A percentile compares a stretch with the other conserved stretches of the same genome.
phyloP scores from a whole-genome alignment of 1,284 basidiomycete species.

The Pseudozyma thailandica region DNA sequence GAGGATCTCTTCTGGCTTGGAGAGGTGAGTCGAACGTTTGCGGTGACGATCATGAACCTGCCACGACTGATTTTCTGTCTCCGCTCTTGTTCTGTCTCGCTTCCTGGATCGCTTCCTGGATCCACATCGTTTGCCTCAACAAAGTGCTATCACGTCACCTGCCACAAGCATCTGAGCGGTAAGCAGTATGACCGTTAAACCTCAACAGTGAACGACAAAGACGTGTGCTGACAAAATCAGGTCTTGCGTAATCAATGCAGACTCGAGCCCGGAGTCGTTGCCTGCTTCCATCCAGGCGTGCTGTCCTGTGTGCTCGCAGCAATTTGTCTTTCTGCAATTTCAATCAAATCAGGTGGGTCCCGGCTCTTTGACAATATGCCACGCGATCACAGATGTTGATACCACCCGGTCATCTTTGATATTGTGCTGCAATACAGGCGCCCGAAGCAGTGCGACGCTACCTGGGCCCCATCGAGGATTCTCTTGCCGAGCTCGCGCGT shows the following conservation, averaged over 20 bases:
- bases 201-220: no score
- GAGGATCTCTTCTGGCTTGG: slow-evolving; percentile 32
- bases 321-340: neutral
- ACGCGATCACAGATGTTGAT: no score
- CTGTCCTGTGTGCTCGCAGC: neutral
- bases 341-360: neutral
- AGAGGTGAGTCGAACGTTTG: slow-evolving; percentile 19
- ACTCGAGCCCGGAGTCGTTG: neutral
- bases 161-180: slow-evolving; percentile 33
- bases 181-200: no score
- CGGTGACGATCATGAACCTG: no score
- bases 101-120: neutral
- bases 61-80: no score
- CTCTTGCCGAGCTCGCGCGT: no score
- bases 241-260: neutral
- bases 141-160: slow-evolving; percentile 39
- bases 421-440: no score
- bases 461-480: no score
- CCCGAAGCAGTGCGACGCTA: no score
- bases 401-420: no score
- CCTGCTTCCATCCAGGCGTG: neutral
- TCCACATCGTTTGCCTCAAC: neutral
- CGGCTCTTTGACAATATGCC: neutral
- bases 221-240: no score
- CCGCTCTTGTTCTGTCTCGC: neutral